phyloP scores from a whole-genome alignment of 176 grass and related monocot species.

The Secale cereale region DNA sequence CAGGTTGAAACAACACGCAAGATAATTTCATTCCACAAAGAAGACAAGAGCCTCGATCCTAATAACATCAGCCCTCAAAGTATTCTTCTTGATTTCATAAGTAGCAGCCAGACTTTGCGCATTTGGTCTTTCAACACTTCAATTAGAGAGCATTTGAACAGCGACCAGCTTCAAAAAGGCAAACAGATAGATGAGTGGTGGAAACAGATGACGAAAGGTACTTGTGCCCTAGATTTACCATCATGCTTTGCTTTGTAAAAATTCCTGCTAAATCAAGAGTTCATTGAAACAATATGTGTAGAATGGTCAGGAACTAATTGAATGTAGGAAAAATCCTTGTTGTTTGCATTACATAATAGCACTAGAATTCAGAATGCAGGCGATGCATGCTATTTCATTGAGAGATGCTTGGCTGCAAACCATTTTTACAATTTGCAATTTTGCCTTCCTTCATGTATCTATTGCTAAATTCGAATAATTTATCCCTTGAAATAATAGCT shows the following conservation, averaged over 20 bases:
- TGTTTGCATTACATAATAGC: background rate
- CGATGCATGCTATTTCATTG: conserved; percentile 3
- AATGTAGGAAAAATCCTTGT: background rate
- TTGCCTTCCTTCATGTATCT: background rate
- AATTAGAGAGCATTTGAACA: conserved; percentile 89
- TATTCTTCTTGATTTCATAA: conserved; percentile 98
- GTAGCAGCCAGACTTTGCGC: conserved; percentile 92
- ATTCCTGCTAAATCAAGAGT: background rate
- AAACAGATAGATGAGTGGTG: conserved; percentile 99
- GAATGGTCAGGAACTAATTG: background rate
- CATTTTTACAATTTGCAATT: background rate
- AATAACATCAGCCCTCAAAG: conserved; percentile 75
- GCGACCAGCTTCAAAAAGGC: conserved; percentile 97
- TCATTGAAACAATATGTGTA: conserved; percentile 8
- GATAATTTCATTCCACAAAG: conserved; percentile 99
- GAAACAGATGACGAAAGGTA: conserved; percentile 95
- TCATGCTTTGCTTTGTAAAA: conserved; percentile 17
- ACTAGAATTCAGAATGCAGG: conserved; percentile 15
- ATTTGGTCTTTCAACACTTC: conserved; percentile 97
- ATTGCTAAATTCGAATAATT: background rate
- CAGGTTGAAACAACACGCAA: conserved; percentile 94
- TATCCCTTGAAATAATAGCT: conserved; percentile 39
- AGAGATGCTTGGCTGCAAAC: conserved; percentile 25
- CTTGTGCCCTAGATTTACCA: conserved; percentile 6
- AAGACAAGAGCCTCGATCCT: conserved; percentile 85